phyloP scores from a whole-genome alignment of 257 asterid genomes.

The Solanum habrochaites region DNA sequence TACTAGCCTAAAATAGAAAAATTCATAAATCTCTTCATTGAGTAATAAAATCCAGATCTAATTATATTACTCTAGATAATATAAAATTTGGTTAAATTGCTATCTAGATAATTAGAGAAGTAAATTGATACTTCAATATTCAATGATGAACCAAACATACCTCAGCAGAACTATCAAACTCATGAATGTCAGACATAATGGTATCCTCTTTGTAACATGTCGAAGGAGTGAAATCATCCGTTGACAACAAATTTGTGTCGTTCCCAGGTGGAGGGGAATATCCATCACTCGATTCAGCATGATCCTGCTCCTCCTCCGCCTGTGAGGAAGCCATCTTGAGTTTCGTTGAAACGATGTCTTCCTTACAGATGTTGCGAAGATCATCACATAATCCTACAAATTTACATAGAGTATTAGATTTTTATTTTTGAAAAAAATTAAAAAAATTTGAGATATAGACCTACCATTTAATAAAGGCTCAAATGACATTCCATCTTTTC shows the following conservation, averaged over 20 bases:
- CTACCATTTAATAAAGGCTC: conserved; percentile 53
- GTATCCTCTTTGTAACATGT: too few relatives aligned
- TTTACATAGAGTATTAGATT: too few relatives aligned
- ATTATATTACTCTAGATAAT: neutral
- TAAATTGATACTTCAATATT: too few relatives aligned
- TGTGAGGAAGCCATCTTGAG: neutral
- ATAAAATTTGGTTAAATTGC: too few relatives aligned
- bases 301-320: neutral
- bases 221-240: too few relatives aligned
- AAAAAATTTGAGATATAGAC: neutral
- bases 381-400: neutral
- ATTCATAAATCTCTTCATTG: neutral
- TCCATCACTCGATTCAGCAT: neutral
- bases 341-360: neutral
- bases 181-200: too few relatives aligned
- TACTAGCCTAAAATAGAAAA: neutral
- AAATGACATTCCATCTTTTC: conserved; percentile 24
- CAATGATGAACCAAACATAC: too few relatives aligned
- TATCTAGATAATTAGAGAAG: too few relatives aligned
- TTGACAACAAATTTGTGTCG: too few relatives aligned
- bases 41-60: neutral
- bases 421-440: too few relatives aligned
- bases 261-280: neutral
- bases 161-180: too few relatives aligned
- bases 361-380: neutral